A percentile compares a stretch with the other conserved stretches of the same genome.
Conservation (phyloP, 1,284 basidiomycete species). For the Termitomyces sp. region DNA sequence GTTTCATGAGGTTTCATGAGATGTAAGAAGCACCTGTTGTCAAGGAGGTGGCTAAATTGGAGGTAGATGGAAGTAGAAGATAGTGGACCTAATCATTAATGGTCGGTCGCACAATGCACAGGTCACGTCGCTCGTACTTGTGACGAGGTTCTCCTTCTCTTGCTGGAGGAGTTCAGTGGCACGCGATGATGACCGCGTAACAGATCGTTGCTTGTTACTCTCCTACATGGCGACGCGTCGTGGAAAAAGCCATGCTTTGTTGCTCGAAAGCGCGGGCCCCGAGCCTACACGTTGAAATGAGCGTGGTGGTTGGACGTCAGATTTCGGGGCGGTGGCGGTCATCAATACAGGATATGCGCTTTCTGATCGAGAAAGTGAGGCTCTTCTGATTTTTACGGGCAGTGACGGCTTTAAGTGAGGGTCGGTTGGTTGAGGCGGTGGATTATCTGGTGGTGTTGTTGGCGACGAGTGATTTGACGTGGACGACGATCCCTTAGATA, state of each 20-base stretch:
- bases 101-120: no score
- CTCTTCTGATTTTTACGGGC: slow-evolving; percentile 32
- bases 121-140: no score
- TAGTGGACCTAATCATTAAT: no score
- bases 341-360: slow-evolving; percentile 42
- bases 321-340: slow-evolving; percentile 20
- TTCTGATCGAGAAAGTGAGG: slow-evolving; percentile 62
- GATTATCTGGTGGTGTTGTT: slow-evolving; percentile 35
- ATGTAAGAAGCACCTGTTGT: no score
- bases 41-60: no score
- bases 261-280: slow-evolving; percentile 37
- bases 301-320: slow-evolving; percentile 30
- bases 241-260: slow-evolving; percentile 31
- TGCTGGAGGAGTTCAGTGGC: slow-evolving; percentile 29
- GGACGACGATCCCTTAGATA: slow-evolving; percentile 40
- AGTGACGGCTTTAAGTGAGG: slow-evolving; percentile 29
- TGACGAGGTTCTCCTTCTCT: slow-evolving; percentile 41
- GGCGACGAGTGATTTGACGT: slow-evolving; percentile 40
- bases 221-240: slow-evolving; percentile 38
- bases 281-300: slow-evolving; percentile 62
- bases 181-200: slow-evolving; percentile 11
- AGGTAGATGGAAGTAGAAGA: no score
- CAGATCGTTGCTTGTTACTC: slow-evolving; percentile 14
- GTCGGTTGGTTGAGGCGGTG: slow-evolving; percentile 26
- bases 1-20: no score